Base-by-base conservation (phyloP, 768 basidiomycete genomes). In the Mycena pura region DNA sequence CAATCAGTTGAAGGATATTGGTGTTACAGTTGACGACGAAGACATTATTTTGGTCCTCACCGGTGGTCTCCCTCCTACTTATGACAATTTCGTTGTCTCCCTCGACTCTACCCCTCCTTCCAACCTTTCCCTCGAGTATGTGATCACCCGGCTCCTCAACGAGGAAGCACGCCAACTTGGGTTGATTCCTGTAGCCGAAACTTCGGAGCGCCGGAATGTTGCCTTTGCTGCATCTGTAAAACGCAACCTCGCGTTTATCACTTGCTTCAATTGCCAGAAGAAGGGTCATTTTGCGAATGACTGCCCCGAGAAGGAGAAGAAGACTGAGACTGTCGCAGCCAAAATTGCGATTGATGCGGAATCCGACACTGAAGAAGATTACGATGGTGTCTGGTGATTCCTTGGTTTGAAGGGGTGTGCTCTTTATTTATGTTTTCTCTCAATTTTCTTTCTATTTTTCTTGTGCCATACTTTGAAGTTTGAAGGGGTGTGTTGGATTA, bases 41-140 rank as follows among this genome's bases (percentile, higher is more conserved):
- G 73, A 76, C 51, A 55, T 64, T 21, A 72, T 75, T 52, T 57
- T 76, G n/a, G 65, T 66, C 3, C 68, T 73, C 49, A 74, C 69
- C 2, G 44, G 50, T 21, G 59, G 68, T 13, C 49, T 69, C 14
- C 57, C 53, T 17, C 14, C 22, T 22, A 47, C 61, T 7, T 65
- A 67, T 39, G 45, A 41, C 8, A 56, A 29, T 13, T 45, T 67
- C 32, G 44, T 71, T 41, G 57, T 68, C 21, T 57, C 68, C 19
- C 45, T 70, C 31, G 39, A 70, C 34, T 17, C 63, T 14, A 59
- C 65, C 14, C 45, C 61, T 3, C 38, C 58, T 24, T 32, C 43
- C 13, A 19, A 57, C n/a, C 63, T 69, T 45, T 60, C 57, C 21
- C 52, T 68, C 24, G 61, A 69, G 14, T 63, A 62, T 41, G 62